Percentiles rank a stretch among this genome's conserved stretches.
Conservation (phyloP, 371 early-diverging fungal species). For the Mortierella sp. region DNA sequence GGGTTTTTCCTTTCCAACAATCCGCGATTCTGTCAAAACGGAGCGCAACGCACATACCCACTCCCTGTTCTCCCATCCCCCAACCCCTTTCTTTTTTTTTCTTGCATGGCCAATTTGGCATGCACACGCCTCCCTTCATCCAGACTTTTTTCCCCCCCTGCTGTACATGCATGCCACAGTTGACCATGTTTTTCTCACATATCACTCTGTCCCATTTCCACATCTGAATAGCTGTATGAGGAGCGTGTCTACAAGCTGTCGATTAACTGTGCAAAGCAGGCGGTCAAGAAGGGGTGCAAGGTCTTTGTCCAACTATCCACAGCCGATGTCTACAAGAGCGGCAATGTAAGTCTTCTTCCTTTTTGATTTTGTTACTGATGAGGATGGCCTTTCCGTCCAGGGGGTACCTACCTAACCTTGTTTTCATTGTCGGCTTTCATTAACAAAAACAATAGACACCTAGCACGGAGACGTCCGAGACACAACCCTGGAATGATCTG, state of each 20-base stretch:
- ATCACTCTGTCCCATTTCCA: not conserved
- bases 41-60: not conserved
- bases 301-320: constrained; percentile 89
- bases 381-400: no score
- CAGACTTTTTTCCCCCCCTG: not conserved
- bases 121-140: not conserved
- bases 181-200: not conserved
- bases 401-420: no score
- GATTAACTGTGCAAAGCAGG: constrained; percentile 82
- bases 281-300: constrained; percentile 81
- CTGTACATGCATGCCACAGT: not conserved
- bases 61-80: not conserved
- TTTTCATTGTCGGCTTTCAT: no score
- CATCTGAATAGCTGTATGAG: constrained; percentile 75
- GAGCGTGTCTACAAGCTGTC: constrained; percentile 86
- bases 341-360: constrained; percentile 66
- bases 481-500: constrained; percentile 88
- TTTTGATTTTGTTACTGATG: no score
- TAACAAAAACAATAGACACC: constrained; percentile 66
- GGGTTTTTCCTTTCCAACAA: not conserved
- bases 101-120: not conserved
- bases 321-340: constrained; percentile 89
- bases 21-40: not conserved
- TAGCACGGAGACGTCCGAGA: constrained; percentile 76
- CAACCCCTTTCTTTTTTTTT: constrained; percentile 4